phyloP scores from a whole-genome alignment of 2,329 filamentous ascomycete species.

The Fusarium metavorans region DNA sequence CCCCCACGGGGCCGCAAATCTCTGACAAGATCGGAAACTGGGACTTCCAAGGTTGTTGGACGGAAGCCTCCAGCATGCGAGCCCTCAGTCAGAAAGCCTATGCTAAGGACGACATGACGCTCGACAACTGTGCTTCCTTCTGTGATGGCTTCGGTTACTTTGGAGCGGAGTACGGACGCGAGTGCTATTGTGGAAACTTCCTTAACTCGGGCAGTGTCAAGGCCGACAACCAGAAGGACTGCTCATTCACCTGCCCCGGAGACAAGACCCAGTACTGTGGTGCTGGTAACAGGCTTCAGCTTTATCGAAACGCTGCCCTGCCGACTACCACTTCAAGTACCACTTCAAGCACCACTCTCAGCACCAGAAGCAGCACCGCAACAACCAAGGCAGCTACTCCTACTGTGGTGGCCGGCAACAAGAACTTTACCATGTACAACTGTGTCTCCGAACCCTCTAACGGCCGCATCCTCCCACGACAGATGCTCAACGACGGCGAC shows the following conservation, averaged over 20 bases:
- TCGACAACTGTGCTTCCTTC: constrained; percentile 49
- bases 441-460: constrained; percentile 50
- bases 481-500: constrained; percentile 46
- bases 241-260: constrained; percentile 49
- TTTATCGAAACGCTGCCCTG: constrained; percentile 44
- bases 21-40: constrained; percentile 45
- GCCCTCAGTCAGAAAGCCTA: constrained; percentile 47
- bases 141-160: constrained; percentile 49
- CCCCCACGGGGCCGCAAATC: constrained; percentile 41
- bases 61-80: constrained; percentile 48
- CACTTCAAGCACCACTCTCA: constrained; percentile 3
- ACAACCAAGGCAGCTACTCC: constrained; percentile 35
- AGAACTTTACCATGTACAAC: constrained; percentile 53
- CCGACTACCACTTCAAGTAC: constrained; percentile 13
- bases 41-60: constrained; percentile 53
- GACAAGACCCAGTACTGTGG: constrained; percentile 52
- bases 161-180: constrained; percentile 51
- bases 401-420: constrained; percentile 48
- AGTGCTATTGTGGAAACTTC: constrained; percentile 55
- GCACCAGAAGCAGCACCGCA: constrained; percentile 1
- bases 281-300: constrained; percentile 47
- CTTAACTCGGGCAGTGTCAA: constrained; percentile 45
- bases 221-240: constrained; percentile 48
- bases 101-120: constrained; percentile 51
- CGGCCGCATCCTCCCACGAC: constrained; percentile 47